Evolutionary conservation across 2,329 filamentous ascomycete genomes (phyloP).

Genomic region (Venturia asperata): DNA sequence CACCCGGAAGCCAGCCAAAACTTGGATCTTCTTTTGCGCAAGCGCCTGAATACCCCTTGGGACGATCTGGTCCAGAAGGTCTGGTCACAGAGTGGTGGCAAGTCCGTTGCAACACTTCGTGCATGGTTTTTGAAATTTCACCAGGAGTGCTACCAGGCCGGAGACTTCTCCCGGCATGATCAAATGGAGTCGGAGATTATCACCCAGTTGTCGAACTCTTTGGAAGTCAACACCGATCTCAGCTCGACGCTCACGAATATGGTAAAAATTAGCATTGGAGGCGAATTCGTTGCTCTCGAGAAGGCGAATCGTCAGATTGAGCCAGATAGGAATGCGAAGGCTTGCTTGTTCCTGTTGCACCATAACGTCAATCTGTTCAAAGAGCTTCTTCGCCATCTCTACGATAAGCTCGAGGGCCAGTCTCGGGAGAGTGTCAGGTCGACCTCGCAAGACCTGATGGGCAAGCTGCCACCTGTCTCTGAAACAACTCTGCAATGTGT

Average conservation of each 20-base stretch:
- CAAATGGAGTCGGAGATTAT: conserved; percentile 83
- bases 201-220: conserved; percentile 63
- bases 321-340: conserved; percentile 21
- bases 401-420: conserved; percentile 59
- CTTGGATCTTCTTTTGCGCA: conserved; percentile 71
- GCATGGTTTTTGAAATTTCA: conserved; percentile 84
- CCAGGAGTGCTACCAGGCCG: conserved; percentile 72
- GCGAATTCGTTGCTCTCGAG: conserved; percentile 63
- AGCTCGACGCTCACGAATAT: conserved; percentile 67
- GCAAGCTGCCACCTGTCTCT: not conserved
- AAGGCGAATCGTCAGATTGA: conserved; percentile 30
- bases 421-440: conserved; percentile 34
- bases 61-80: conserved; percentile 11
- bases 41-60: conserved; percentile 40
- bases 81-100: conserved; percentile 47
- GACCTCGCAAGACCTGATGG: conserved; percentile 25
- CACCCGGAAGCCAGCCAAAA: conserved; percentile 70
- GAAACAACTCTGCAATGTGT: conserved; percentile 33
- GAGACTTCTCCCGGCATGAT: conserved; percentile 64
- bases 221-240: conserved; percentile 57
- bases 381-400: conserved; percentile 61
- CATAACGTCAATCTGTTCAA: conserved; percentile 75
- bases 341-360: conserved; percentile 58
- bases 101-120: conserved; percentile 48
- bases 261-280: conserved; percentile 76